Evolutionary conservation across 2,329 filamentous ascomycete genomes (phyloP), one percentile per base, ranked within the genome.

Genomic region (Fusarium cyanostomum): DNA sequence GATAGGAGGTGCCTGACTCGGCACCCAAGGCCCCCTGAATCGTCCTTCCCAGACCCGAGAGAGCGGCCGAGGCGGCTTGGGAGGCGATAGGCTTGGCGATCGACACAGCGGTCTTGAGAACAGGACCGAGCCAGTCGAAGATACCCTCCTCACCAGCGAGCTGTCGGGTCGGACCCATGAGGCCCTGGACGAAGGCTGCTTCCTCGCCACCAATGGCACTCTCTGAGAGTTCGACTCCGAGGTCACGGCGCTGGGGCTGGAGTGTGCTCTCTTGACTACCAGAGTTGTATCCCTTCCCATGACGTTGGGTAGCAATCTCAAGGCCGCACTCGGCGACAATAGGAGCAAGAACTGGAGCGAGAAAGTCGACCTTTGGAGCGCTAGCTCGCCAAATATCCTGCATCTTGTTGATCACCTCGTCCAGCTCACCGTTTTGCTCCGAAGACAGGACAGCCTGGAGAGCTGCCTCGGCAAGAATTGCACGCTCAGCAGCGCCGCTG

Each of bases 391-490:
- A 71, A 15, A 44, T 63, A 2, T 37, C n/a, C 9, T 54, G 8
- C 39, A 68, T 64, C 26, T 64, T 52, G 2, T 28, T 21, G n/a
- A 66, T 11, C 2, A 65, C 49, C 8, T 62, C 48, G 2, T 45
- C 26, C n/a, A 42, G 18, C 28, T 56, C 46, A 3, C 46, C 49
- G 12, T 37, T 38, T 2, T 52, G 44, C 3, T 62, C 38, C 18
- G 63, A 46, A 13, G 55, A 27, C 16, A 70, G 39, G 13, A 70
- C 18, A 2, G 68, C 58, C 33, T 69, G 59, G 3, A 71, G 55
- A 5, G 64, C 49, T 11, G 66, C 58, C 41, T 71, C 66, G 24
- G 68, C 59, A 15, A 70, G 57, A 1, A 71, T 27, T 1, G 68
- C 68, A 8, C 68, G 68, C 50, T 69, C 57, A 2, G 64, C 51